Conservation (phyloP, 768 basidiomycete species). For the Clavulina sp. region DNA sequence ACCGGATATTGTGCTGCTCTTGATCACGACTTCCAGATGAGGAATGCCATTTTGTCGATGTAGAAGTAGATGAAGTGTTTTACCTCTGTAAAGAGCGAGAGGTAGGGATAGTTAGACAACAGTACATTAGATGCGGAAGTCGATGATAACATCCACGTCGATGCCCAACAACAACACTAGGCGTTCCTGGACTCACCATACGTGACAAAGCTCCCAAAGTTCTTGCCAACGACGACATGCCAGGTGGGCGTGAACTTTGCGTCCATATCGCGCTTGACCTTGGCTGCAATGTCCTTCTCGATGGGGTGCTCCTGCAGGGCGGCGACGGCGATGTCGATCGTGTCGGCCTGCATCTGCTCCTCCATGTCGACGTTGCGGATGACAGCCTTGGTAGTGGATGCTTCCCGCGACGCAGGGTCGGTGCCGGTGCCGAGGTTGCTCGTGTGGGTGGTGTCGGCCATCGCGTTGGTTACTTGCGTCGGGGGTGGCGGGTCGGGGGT, state of each 20-base stretch:
- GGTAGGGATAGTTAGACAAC: neutral
- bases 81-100: constrained; percentile 45
- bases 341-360: constrained; percentile 92
- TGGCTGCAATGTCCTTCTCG: constrained; percentile 96
- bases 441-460: neutral
- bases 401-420: neutral
- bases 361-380: constrained; percentile 96
- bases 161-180: constrained; percentile 7
- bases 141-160: neutral
- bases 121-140: neutral
- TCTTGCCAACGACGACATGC: constrained; percentile 98
- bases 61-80: constrained; percentile 99
- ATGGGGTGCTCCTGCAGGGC: constrained; percentile 84
- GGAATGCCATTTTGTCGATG: constrained; percentile 78
- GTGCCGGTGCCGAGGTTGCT: neutral
- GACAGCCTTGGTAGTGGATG: constrained; percentile 52
- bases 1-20: too few relatives aligned
- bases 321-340: constrained; percentile 68
- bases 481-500: neutral
- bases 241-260: constrained; percentile 82
- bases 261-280: constrained; percentile 98
- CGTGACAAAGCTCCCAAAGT: constrained; percentile 96
- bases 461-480: neutral
- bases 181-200: constrained; percentile 50
- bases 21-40: constrained; percentile 96